A percentile compares a stretch with the other conserved stretches of the same genome.
phyloP scores from a whole-genome alignment of 371 early-diverging fungal species.

The Lichtheimia ramosa region DNA sequence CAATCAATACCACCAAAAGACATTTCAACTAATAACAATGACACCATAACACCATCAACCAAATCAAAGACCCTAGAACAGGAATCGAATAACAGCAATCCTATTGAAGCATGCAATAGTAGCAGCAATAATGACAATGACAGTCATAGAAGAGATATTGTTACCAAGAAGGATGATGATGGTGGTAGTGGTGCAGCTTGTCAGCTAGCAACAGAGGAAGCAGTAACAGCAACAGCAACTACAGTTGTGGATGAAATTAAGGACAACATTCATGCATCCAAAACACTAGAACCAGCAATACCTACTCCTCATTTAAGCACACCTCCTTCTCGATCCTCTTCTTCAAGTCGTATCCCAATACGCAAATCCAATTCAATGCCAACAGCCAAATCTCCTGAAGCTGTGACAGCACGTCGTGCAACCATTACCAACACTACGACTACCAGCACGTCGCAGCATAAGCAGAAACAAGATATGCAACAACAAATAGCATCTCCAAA shows the following conservation, averaged over 20 bases:
- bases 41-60: neutral
- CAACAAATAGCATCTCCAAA: neutral
- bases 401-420: neutral
- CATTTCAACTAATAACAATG: neutral
- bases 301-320: neutral
- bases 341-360: conserved; percentile 7
- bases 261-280: no score
- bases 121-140: neutral
- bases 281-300: neutral
- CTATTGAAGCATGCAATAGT: neutral
- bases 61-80: no score
- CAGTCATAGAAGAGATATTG: no score
- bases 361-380: conserved; percentile 4
- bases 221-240: no score
- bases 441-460: neutral
- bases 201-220: neutral
- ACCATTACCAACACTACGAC: neutral
- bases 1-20: neutral
- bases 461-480: neutral
- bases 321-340: conserved; percentile 3
- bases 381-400: neutral
- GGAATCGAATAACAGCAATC: no score
- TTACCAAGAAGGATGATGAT: no score
- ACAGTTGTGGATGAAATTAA: no score
- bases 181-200: neutral